Percentiles rank a stretch among this genome's conserved stretches.
Evolutionary conservation across 208 protist species (phyloP).

Genomic region (Trypanosoma mega): DNA sequence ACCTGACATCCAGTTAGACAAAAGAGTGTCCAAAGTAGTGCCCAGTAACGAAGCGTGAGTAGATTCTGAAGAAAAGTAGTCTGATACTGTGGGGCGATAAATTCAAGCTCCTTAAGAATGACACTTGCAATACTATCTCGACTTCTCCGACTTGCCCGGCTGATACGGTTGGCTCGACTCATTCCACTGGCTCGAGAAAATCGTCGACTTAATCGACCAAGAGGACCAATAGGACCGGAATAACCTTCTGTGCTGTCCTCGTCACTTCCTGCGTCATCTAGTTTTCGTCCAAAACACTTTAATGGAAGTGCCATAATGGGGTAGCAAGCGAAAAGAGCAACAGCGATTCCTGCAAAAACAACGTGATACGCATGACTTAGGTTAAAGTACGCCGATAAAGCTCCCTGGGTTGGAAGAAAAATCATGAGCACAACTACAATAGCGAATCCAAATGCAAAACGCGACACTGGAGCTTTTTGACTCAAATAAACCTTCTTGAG

Average conservation of each 20-base stretch:
- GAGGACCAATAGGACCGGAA: too few relatives aligned
- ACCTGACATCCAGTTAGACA: conserved; percentile 6
- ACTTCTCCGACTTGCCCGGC: not conserved
- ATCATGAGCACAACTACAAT: conserved; percentile 54
- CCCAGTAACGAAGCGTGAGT: conserved; percentile 8
- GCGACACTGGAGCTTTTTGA: conserved; percentile 55
- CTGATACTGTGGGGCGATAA: conserved; percentile 15
- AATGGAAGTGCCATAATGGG: conserved; percentile 52
- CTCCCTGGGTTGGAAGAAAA: conserved; percentile 59
- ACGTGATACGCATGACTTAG: conserved; percentile 31
- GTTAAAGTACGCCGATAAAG: conserved; percentile 37
- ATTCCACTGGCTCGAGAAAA: too few relatives aligned
- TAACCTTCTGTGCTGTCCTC: not conserved
- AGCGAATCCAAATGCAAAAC: conserved; percentile 61
- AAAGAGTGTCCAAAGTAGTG: conserved; percentile 22
- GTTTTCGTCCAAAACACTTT: conserved; percentile 36
- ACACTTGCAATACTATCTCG: conserved; percentile 6
- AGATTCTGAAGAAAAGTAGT: conserved; percentile 5
- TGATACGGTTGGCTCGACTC: conserved; percentile 4
- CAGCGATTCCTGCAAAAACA: conserved; percentile 40
- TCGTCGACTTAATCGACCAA: too few relatives aligned
- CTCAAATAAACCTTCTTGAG: conserved; percentile 54
- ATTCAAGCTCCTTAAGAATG: conserved; percentile 7
- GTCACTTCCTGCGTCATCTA: not conserved
- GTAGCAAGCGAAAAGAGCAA: conserved; percentile 35